phyloP scores from a whole-genome alignment of 305 asterid species.

The Fraxinus nigra region DNA sequence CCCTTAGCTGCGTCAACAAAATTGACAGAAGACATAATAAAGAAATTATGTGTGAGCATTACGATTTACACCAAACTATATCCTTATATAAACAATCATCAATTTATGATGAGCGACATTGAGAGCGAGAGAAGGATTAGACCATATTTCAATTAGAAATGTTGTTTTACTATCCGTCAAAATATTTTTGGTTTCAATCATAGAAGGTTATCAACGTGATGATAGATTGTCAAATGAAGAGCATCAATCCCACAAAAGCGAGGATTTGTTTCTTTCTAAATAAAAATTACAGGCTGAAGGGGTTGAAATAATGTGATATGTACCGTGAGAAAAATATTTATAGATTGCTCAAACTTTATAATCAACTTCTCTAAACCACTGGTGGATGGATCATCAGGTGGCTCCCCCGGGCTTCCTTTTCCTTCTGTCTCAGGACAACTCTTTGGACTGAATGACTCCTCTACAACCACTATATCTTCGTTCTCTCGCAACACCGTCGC shows the following conservation, averaged over 20 bases:
- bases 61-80: not conserved
- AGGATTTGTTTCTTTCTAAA: not conserved
- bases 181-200: not conserved
- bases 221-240: not conserved
- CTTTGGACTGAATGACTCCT: slow-evolving; percentile 58
- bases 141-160: not conserved
- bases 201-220: not conserved
- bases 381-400: slow-evolving; percentile 40
- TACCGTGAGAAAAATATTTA: slow-evolving; percentile 83
- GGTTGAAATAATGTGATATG: not conserved
- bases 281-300: slow-evolving; percentile 7
- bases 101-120: not conserved
- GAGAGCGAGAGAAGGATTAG: not conserved
- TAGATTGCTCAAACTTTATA: slow-evolving; percentile 77
- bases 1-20: not conserved
- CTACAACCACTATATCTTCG: slow-evolving; percentile 67
- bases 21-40: not conserved
- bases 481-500: slow-evolving; percentile 72
- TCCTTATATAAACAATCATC: not conserved
- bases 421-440: slow-evolving; percentile 53
- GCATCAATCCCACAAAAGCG: not conserved
- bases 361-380: slow-evolving; percentile 59
- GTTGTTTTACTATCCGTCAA: not conserved
- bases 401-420: slow-evolving; percentile 38
- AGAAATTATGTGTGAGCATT: not conserved